Evolutionary conservation across 164 flowering plant species (phyloP), one percentile per base, ranked within the genome.

Genomic region (Akebia trifoliata): DNA sequence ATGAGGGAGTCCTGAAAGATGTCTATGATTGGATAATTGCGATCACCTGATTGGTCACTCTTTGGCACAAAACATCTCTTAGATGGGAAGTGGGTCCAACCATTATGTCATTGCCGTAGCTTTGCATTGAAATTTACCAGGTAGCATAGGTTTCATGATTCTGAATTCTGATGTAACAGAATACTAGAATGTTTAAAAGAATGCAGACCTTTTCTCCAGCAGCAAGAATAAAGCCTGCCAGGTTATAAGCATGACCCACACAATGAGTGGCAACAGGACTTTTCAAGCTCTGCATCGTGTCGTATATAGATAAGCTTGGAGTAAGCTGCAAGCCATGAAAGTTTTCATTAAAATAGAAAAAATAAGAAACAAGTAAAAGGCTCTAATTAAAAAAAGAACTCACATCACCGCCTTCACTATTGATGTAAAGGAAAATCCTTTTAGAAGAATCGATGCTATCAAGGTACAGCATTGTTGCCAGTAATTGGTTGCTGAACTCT

Each of bases 341-440:
- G 4, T 28, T 2, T 56, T 26, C 14, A 55, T 18, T 15, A 34
- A 37, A 62, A 29, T 20, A 34, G 18, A 3, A 15, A 31, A 24
- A 36, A 36, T 7, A 52, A 37, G 10, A 47, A 64, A 34, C 28
- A 39, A 42, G 21, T 3, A 35, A 42, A 54, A 54, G 26, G 54
- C 12, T 30, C 31, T n/a, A 9, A 52, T 45, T 15, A 1, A 40
- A 28, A n/a, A 64, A 64, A 48, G 34, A 64, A 84, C 97, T 87
- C 71, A 93, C 99, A 84, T 90, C 97, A 56, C 99, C 97, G 64
- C 99, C 95, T 43, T 81, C 81, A 66, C 90, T 74, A 76, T 71
- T 83, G 56, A 93, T 79, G 60, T 74, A 90, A 15, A 93, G 30
- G 61, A 73, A 79, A 2, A 90, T 50, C 76, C 57, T 82, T 64